Base-by-base conservation (phyloP, 2,329 filamentous ascomycete species). In the Monosporascus sp. region DNA sequence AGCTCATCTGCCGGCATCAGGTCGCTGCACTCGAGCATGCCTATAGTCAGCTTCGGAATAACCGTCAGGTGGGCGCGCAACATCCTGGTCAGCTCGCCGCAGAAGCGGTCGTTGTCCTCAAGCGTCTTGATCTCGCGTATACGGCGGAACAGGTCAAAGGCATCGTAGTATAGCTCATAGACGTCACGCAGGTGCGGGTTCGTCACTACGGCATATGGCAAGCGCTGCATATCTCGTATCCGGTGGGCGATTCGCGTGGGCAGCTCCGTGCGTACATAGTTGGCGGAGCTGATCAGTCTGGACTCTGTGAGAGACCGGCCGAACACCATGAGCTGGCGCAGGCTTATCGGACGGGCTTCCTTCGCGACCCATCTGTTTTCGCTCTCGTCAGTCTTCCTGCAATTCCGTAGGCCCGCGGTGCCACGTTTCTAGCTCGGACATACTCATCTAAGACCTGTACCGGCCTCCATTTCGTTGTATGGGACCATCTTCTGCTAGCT, bases 251-350 rank as follows among this genome's bases (percentile, higher is more conserved):
- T 84, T 62, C 89, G 82, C 7, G 89, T 94, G 7, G 93, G 93
- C 50, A 99, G 82, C 75, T 99, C 94, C 5, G 91, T 91, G 54
- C 94, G 88, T 50, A 97, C 92, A 77, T 99, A 99, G 73, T 99
- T 99, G 57, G 94, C 94, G 44, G 92, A 97, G 73, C 89, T 92
- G 62, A 99, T 83, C 57, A 99, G 80, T 54, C 95, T 87, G 50
- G 85, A 80, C 73, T 97, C 92, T 48, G 92, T 97, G 68, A 99
- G 75, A 22, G 92, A 95, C 48, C 94, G 87, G 31, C 94, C 94
- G 72, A 97, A 99, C 65, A 97, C 95, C 75, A 96, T 97, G 65
- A 99, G 82, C 73, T 97, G 94, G 54, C 94, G 88, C 64, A 99
- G 76, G 74, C 91, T 96, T 68, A 99, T 97, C n/a, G 94, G 94